phyloP scores from a whole-genome alignment of 1,139 yeast species.

The Ogataea hybrid region DNA sequence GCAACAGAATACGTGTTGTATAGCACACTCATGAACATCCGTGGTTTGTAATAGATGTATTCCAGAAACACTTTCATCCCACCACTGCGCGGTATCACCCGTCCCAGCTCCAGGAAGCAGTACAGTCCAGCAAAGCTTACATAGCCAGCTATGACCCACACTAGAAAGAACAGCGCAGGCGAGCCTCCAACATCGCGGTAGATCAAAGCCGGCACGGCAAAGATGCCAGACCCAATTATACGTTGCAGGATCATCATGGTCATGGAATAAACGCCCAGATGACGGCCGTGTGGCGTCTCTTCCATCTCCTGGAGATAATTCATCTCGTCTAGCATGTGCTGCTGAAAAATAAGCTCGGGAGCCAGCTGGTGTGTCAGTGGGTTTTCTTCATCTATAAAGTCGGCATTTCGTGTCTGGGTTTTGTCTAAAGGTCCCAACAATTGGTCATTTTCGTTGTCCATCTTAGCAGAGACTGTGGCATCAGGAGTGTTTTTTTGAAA shows the following conservation, averaged over 20 bases:
- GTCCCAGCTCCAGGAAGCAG: conserved; percentile 66
- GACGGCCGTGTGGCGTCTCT: conserved; percentile 75
- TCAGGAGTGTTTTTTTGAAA: neutral
- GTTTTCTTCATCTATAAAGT: neutral
- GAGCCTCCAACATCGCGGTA: conserved; percentile 69
- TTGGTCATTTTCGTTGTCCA: neutral
- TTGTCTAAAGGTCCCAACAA: neutral
- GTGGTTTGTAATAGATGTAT: conserved; percentile 59
- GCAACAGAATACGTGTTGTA: conserved; percentile 55
- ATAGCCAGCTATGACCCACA: conserved; percentile 62
- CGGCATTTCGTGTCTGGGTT: neutral
- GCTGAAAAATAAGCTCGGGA: conserved; percentile 10
- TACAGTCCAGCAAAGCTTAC: conserved; percentile 66
- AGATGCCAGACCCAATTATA: conserved; percentile 76
- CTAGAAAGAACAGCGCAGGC: conserved; percentile 51
- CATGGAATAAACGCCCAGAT: conserved; percentile 66
- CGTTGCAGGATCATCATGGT: conserved; percentile 62
- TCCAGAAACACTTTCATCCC: conserved; percentile 73
- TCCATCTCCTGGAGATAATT: conserved; percentile 32
- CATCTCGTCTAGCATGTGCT: conserved; percentile 21
- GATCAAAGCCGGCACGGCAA: conserved; percentile 67
- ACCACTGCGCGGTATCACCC: conserved; percentile 69
- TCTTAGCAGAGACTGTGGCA: neutral
- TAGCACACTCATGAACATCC: conserved; percentile 56
- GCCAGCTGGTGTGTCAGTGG: neutral